Percentiles rank a stretch among this genome's conserved stretches.
These are phyloP conservation scores for Monosporascus sp. DNA, from an alignment of 2,329 filamentous ascomycete genomes.

Conservation along the genomic window DNA sequence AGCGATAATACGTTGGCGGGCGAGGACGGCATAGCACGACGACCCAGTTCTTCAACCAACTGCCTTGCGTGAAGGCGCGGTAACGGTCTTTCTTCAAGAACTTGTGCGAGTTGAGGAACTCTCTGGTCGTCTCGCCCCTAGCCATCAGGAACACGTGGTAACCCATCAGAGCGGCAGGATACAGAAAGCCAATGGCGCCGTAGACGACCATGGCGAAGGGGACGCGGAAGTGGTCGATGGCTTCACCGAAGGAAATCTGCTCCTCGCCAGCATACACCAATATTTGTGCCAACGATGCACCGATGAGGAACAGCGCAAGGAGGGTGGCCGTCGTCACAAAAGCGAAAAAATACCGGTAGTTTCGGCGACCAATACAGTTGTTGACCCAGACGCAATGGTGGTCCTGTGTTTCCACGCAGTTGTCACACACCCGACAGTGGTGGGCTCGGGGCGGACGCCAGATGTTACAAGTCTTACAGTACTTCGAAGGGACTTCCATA, in stretches of 20 bases:
- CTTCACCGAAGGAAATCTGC: slow-evolving; percentile 59
- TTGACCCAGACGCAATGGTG: slow-evolving; percentile 99
- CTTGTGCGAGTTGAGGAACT: slow-evolving; percentile 95
- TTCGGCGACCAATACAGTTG: slow-evolving; percentile 93
- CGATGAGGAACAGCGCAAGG: slow-evolving; percentile 70
- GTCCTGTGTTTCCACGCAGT: slow-evolving; percentile 94
- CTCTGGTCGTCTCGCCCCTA: slow-evolving; percentile 88
- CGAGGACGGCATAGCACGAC: slow-evolving; percentile 78
- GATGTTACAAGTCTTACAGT: slow-evolving; percentile 95
- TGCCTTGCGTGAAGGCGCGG: slow-evolving; percentile 79
- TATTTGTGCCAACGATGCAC: slow-evolving; percentile 74
- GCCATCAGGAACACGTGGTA: slow-evolving; percentile 92
- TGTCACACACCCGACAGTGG: slow-evolving; percentile 94
- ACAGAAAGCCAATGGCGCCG: slow-evolving; percentile 66
- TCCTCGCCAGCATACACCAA: slow-evolving; percentile 64
- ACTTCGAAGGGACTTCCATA: slow-evolving; percentile 98
- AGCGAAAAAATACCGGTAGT: slow-evolving; percentile 96
- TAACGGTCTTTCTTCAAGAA: slow-evolving; percentile 90
- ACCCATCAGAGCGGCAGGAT: slow-evolving; percentile 75
- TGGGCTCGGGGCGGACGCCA: slow-evolving; percentile 95
- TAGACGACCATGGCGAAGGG: slow-evolving; percentile 89
- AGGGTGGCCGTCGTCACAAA: slow-evolving; percentile 80
- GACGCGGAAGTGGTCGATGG: slow-evolving; percentile 68
- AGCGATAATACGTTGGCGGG: slow-evolving; percentile 81
- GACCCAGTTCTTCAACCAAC: slow-evolving; percentile 70